These are phyloP conservation scores for Plasmodium cynomolgi DNA, from an alignment of 169 alveolate genomes.

Conservation along the genomic window DNA sequence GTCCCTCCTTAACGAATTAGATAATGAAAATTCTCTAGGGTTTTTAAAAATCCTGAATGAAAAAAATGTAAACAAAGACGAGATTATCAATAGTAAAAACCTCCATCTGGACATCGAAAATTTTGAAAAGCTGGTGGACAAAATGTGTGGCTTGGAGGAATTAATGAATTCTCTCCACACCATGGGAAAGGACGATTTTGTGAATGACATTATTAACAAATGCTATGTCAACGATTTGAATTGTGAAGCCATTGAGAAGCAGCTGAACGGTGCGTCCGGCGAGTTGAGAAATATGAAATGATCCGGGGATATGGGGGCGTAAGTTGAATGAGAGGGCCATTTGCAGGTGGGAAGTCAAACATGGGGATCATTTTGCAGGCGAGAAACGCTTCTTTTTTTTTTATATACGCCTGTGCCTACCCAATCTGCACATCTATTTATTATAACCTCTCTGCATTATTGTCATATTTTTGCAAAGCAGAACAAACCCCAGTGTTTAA, in stretches of 20 bases:
- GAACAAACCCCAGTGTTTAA: neutral
- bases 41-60: slow-evolving; percentile 59
- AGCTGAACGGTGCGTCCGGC: slow-evolving; percentile 14
- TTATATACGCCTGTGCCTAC: neutral
- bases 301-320: neutral
- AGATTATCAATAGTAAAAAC: slow-evolving; percentile 57
- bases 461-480: neutral
- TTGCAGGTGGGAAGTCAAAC: neutral
- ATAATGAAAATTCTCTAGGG: slow-evolving; percentile 65
- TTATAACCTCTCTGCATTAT: neutral
- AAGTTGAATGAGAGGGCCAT: neutral
- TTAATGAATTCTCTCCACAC: slow-evolving; percentile 42
- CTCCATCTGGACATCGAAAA: slow-evolving; percentile 52
- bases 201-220: slow-evolving; percentile 32
- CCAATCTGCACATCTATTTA: neutral
- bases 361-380: neutral
- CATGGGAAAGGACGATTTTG: slow-evolving; percentile 30
- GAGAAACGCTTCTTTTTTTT: neutral
- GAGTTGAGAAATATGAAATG: slow-evolving; percentile 37
- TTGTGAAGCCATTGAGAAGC: slow-evolving; percentile 61
- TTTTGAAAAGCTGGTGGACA: slow-evolving; percentile 53
- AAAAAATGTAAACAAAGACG: slow-evolving; percentile 61
- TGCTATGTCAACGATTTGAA: slow-evolving; percentile 53
- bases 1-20: slow-evolving; percentile 59
- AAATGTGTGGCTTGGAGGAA: slow-evolving; percentile 54